A percentile compares a stretch with the other conserved stretches of the same genome.
These are phyloP conservation scores for Astrephomene gubernaculifera DNA, from an alignment of 139 green algal genomes.

Conservation along the genomic window DNA sequence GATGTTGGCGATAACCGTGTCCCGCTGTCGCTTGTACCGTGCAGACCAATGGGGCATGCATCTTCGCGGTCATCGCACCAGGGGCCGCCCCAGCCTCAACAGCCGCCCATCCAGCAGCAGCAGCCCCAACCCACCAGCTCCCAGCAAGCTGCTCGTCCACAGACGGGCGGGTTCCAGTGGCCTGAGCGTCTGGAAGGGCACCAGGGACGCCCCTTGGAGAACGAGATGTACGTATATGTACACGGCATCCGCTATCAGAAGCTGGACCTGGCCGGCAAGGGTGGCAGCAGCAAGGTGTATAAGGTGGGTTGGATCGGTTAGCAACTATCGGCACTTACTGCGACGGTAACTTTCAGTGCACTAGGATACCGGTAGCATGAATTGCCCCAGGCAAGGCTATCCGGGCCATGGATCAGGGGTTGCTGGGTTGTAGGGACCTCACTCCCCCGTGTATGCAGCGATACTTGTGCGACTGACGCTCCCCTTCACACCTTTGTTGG, in stretches of 20 bases:
- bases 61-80: background rate
- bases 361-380: too few species aligned
- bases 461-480: too few species aligned
- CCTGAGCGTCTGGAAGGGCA: slow-evolving; percentile 51
- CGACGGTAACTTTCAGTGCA: background rate
- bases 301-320: slow-evolving; percentile 83
- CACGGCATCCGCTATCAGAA: slow-evolving; percentile 90
- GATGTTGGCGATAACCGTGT: too few species aligned
- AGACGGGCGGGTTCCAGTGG: slow-evolving; percentile 6
- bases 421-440: too few species aligned
- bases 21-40: background rate
- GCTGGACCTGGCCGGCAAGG: slow-evolving; percentile 93
- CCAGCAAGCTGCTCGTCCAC: slow-evolving; percentile 24
- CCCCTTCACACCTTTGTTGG: background rate
- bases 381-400: too few species aligned
- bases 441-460: too few species aligned
- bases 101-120: slow-evolving; percentile 32
- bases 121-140: too few species aligned
- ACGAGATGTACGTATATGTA: slow-evolving; percentile 87
- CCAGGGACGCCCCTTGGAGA: slow-evolving; percentile 69
- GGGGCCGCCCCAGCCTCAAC: slow-evolving; percentile 19
- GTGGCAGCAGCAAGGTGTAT: slow-evolving; percentile 95
- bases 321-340: background rate
- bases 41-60: slow-evolving; percentile 9
- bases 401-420: too few species aligned